Base-by-base conservation (phyloP, 305 asterid genomes). In the Fraxinus floribunda region DNA sequence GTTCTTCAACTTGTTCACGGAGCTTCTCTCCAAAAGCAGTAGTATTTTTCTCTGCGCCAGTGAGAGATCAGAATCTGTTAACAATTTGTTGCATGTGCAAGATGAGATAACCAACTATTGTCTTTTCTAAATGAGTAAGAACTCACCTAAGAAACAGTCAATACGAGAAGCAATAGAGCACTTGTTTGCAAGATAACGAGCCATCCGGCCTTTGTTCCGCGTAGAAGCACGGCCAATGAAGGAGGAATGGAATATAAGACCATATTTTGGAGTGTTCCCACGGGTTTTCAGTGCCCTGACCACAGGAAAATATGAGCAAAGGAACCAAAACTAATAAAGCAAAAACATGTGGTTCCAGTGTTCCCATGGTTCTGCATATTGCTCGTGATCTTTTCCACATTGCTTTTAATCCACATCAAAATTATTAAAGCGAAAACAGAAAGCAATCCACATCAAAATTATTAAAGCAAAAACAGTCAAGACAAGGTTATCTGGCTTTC, bases 141-240 rank as follows among this genome's bases (percentile, higher is more conserved):
- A 77, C 83, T 84, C 80, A 90, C 99, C 99, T 76, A 92, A 78
- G 93, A 93, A 95, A 85, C 99, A 95, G 84, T 95, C 99, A 0
- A 95, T 85, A 24, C 99, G 94, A 77, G 98, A 92, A 85, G 99
- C 99, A 87, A 95, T 95, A 29, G 99, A 95, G 84, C 99, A 95
- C 90, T 95, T 95, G 89, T 95, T 94, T 26, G 99, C 98, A 73
- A 95, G 98, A 90, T 90, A 95, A 16, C 98, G 99, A 88, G 99
- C 99, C 95, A 95, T 95, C 75, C 99, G 93, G 41, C 98, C 99
- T 86, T 95, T 95, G 77, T 95, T 95, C 39, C 79, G 80, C 62
- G 98, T 94, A 89, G 98, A 93, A 36, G 99, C 99, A 82, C 98
- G 98, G 3, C 99, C 99, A 81, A 95, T 95, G 93, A 94, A 95